Base-by-base conservation (phyloP, 1,284 basidiomycete genomes). In the Mycena citricolor region DNA sequence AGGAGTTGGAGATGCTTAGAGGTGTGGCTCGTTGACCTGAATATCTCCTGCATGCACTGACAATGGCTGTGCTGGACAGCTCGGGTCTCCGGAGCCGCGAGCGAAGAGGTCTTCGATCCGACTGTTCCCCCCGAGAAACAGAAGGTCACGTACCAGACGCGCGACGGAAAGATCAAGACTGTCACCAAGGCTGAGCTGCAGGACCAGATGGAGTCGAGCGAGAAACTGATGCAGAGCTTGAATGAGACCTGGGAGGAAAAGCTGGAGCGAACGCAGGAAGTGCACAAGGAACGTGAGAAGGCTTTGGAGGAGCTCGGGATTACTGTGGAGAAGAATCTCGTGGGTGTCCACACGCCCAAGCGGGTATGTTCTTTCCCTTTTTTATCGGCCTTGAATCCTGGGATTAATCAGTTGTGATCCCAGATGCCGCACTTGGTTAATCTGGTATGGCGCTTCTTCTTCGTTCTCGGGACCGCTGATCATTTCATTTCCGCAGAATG, bases 221-320 rank as follows among this genome's bases (percentile, higher is more conserved):
- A 99, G 73, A 98, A 97, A 72, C 72, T 99, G 50, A 97, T 99
- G 94, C 80, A 93, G 67, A 81, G 85, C 57, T 70, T 98, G 63
- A 97, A 97, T 63, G 90, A 98, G 71, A 97, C 94, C 3, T 98
- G 95, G 94, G 95, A 99, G 67, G 78, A 97, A 69, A 99, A 99
- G 74, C 72, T 99, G 73, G 68, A 74, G 55, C 81, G 90, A 62
- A 98, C 95, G 12, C 90, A 95, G 62, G 87, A 90, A 62, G 92
- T 98, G 32, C 94, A 98, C 68, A 90, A 89, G 59, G 93, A 98
- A 69, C 80, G 95, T 51, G 95, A 99, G 71, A 86, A 94, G 73
- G 97, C 95, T 4, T 69, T 99, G 37, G 97, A 99, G 67, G 95
- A 98, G 68, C 71, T 99, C 51, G 95, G 95, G 38, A 98, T 99